Percentiles rank a stretch among this genome's conserved stretches.
phyloP scores from a whole-genome alignment of 495 filamentous ascomycete genomes.

The Annulohypoxylon bovei region DNA sequence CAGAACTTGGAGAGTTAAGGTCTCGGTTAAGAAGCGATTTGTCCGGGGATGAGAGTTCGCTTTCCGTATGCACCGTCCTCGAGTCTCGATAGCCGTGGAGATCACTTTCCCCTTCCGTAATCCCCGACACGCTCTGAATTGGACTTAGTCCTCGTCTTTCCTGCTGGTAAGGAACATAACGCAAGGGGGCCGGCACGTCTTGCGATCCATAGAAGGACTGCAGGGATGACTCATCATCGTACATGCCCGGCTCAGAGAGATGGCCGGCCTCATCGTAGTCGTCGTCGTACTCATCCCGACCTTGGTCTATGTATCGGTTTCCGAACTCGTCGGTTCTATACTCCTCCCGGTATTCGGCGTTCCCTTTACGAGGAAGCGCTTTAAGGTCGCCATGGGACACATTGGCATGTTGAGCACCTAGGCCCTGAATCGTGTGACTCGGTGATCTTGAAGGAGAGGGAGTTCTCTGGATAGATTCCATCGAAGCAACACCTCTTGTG shows the following conservation, averaged over 20 bases:
- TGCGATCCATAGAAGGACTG: conserved; percentile 62
- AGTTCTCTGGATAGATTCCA: conserved; percentile 48
- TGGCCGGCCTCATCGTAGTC: conserved; percentile 60
- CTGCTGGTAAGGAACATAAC: conserved; percentile 65
- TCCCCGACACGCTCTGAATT: conserved; percentile 88
- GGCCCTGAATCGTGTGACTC: conserved; percentile 52
- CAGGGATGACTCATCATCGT: conserved; percentile 50
- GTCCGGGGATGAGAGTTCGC: conserved; percentile 54
- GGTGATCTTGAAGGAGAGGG: conserved; percentile 55
- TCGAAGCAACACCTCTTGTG: conserved; percentile 57
- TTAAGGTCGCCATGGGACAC: conserved; percentile 62
- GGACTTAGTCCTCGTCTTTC: conserved; percentile 78
- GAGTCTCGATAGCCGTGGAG: conserved; percentile 59
- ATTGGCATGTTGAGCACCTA: conserved; percentile 61
- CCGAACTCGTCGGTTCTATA: conserved; percentile 60
- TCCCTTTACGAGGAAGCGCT: conserved; percentile 53
- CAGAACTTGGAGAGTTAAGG: conserved; percentile 48
- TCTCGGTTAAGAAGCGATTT: conserved; percentile 51
- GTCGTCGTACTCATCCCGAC: conserved; percentile 52
- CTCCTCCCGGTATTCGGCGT: conserved; percentile 51
- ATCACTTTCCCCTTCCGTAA: conserved; percentile 64
- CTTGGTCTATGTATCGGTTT: conserved; percentile 48
- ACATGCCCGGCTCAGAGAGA: conserved; percentile 51
- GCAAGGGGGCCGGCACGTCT: conserved; percentile 63
- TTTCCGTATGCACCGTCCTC: conserved; percentile 55